phyloP scores from a whole-genome alignment of 495 filamentous ascomycete species.

The Penicillium riverlandense region DNA sequence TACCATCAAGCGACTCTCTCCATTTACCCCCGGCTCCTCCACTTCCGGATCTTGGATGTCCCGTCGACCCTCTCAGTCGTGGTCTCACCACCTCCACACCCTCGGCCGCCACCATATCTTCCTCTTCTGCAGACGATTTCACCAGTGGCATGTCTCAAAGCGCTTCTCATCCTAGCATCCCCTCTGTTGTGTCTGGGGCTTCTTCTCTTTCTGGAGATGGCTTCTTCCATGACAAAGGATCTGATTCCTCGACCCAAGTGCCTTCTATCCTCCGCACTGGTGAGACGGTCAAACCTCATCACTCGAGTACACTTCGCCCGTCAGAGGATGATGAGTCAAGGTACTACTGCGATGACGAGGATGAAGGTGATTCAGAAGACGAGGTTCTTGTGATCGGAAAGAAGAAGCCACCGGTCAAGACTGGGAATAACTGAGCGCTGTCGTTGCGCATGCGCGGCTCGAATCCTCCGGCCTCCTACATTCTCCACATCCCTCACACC shows the following conservation, averaged over 20 bases:
- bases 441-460: neutral
- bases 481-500: neutral
- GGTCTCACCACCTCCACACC: slow-evolving; percentile 46
- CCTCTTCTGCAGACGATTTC: slow-evolving; percentile 44
- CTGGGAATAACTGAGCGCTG: neutral
- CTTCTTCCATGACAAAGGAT: slow-evolving; percentile 17
- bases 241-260: slow-evolving; percentile 23
- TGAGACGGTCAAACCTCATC: slow-evolving; percentile 36
- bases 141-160: slow-evolving; percentile 54
- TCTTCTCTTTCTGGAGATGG: slow-evolving; percentile 63
- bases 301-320: slow-evolving; percentile 11
- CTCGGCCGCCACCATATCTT: slow-evolving; percentile 46
- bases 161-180: slow-evolving; percentile 67
- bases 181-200: slow-evolving; percentile 71
- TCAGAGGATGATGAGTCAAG: slow-evolving; percentile 34
- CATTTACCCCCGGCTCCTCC: slow-evolving; percentile 18
- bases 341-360: slow-evolving; percentile 41
- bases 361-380: slow-evolving; percentile 44
- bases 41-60: slow-evolving; percentile 41
- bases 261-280: slow-evolving; percentile 40
- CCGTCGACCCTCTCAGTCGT: slow-evolving; percentile 41
- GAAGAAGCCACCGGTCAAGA: slow-evolving; percentile 25
- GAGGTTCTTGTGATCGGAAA: slow-evolving; percentile 41
- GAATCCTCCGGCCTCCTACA: neutral
- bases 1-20: slow-evolving; percentile 18